A percentile compares a stretch with the other conserved stretches of the same genome.
Evolutionary conservation across 306 rosid genomes (phyloP).

Genomic region (Inga leiocalycina): DNA sequence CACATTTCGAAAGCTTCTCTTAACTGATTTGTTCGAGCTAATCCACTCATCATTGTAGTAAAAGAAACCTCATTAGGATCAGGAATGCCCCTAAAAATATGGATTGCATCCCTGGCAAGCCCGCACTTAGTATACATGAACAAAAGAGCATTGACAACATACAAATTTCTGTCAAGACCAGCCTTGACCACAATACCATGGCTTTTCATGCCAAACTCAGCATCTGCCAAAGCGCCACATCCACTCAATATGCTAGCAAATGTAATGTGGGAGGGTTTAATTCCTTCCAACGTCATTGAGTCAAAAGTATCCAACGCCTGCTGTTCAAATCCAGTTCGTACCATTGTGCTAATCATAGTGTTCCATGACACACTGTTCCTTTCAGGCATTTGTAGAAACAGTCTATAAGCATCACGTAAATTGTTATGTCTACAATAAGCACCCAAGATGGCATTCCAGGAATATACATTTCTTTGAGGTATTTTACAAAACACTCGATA

Average conservation of each 20-base stretch:
- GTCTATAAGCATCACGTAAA: slow-evolving; percentile 39
- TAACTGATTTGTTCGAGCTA: slow-evolving; percentile 48
- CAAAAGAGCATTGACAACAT: slow-evolving; percentile 62
- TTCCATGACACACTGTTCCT: slow-evolving; percentile 70
- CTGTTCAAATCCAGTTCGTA: slow-evolving; percentile 49
- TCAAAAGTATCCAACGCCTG: slow-evolving; percentile 60
- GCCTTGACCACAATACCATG: slow-evolving; percentile 65
- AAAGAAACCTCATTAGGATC: slow-evolving; percentile 80
- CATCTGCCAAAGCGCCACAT: slow-evolving; percentile 48
- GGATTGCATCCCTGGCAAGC: slow-evolving; percentile 52
- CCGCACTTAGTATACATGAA: slow-evolving; percentile 69
- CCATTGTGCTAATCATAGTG: slow-evolving; percentile 58
- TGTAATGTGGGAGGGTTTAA: slow-evolving; percentile 62
- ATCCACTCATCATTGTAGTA: slow-evolving; percentile 72
- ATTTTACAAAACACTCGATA: slow-evolving; percentile 48
- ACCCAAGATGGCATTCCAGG: slow-evolving; percentile 69
- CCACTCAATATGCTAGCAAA: slow-evolving; percentile 72
- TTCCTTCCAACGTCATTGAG: slow-evolving; percentile 49
- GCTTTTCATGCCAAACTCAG: slow-evolving; percentile 53
- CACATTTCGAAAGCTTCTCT: slow-evolving; percentile 59
- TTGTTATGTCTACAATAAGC: slow-evolving; percentile 45
- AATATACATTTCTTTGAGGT: slow-evolving; percentile 71
- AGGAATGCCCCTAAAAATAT: slow-evolving; percentile 52
- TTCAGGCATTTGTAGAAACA: slow-evolving; percentile 68
- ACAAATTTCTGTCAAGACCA: slow-evolving; percentile 59